A percentile compares a stretch with the other conserved stretches of the same genome.
Evolutionary conservation across 2,329 filamentous ascomycete species (phyloP).

Genomic region (Sarocladiaceae sp.): DNA sequence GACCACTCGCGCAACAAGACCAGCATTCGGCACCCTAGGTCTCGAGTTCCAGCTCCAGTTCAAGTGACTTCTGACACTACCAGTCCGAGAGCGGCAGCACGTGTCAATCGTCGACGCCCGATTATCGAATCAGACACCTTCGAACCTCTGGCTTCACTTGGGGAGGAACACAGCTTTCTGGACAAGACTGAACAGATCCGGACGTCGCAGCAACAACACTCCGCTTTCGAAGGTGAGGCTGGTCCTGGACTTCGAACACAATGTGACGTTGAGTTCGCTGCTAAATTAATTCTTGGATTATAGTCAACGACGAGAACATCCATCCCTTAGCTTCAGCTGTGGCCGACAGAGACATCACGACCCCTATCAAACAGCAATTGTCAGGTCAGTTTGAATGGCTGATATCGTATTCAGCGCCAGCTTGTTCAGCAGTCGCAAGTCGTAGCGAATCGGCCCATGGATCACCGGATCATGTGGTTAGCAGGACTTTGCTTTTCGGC

Average conservation of each 20-base stretch:
- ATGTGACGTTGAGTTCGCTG: not conserved
- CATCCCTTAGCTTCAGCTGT: slow-evolving; percentile 22
- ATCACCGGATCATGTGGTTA: slow-evolving; percentile 11
- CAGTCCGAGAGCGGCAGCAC: not conserved
- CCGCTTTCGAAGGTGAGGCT: too few species aligned
- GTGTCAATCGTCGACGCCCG: slow-evolving; percentile 20
- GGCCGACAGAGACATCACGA: slow-evolving; percentile 19
- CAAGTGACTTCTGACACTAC: not conserved
- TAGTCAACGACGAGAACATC: slow-evolving; percentile 5
- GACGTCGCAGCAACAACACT: not conserved
- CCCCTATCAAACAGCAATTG: slow-evolving; percentile 37
- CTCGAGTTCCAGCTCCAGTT: not conserved
- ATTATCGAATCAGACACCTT: slow-evolving; percentile 27
- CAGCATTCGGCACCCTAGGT: not conserved
- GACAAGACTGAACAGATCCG: not conserved
- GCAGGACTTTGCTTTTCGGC: slow-evolving; percentile 37
- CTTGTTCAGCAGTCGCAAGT: slow-evolving; percentile 16
- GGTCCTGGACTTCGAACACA: too few species aligned
- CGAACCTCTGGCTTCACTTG: slow-evolving; percentile 18
- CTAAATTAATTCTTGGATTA: not conserved
- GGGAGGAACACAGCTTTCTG: not conserved
- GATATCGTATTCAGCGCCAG: slow-evolving; percentile 32
- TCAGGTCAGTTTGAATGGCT: slow-evolving; percentile 49
- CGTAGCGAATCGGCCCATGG: slow-evolving; percentile 10
- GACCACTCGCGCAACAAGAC: slow-evolving; percentile 2